These are phyloP conservation scores for Hericium erinaceus DNA, from an alignment of 768 basidiomycete species.

Conservation along the genomic window DNA sequence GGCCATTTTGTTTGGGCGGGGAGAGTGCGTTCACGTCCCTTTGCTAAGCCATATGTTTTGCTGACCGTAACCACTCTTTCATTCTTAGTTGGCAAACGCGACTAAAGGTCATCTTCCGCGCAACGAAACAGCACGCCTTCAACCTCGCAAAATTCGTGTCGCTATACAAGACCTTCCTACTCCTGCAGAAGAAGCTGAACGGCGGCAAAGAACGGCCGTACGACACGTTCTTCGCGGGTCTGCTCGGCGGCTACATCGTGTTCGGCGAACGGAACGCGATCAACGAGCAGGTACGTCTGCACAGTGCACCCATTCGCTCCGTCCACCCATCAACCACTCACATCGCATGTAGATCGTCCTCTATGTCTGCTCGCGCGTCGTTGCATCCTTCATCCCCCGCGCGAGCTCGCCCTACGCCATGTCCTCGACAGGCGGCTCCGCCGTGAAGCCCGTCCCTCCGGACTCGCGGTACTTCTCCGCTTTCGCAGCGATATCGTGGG, in stretches of 20 bases:
- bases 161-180: conserved; percentile 78
- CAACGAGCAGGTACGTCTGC: conserved; percentile 73
- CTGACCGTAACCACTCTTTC: background rate
- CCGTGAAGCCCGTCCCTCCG: conserved; percentile 69
- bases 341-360: conserved; percentile 71
- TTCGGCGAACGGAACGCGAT: conserved; percentile 83
- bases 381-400: conserved; percentile 88
- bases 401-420: conserved; percentile 45
- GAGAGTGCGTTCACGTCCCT: conserved; percentile 56
- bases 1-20: conserved; percentile 88
- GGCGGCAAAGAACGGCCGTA: conserved; percentile 70
- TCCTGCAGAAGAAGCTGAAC: conserved; percentile 75
- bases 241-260: conserved; percentile 84
- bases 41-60: conserved; percentile 1
- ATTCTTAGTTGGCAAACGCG: conserved; percentile 61
- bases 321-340: background rate
- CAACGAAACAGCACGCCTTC: conserved; percentile 84
- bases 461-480: conserved; percentile 76
- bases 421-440: conserved; percentile 30
- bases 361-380: conserved; percentile 87
- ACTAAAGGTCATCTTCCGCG: conserved; percentile 56
- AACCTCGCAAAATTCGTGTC: conserved; percentile 94
- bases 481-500: conserved; percentile 89
- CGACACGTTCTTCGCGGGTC: conserved; percentile 89
- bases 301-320: background rate